Evolutionary conservation across 805 yeast genomes (phyloP).

Genomic region (Yarrowia divulgata): DNA sequence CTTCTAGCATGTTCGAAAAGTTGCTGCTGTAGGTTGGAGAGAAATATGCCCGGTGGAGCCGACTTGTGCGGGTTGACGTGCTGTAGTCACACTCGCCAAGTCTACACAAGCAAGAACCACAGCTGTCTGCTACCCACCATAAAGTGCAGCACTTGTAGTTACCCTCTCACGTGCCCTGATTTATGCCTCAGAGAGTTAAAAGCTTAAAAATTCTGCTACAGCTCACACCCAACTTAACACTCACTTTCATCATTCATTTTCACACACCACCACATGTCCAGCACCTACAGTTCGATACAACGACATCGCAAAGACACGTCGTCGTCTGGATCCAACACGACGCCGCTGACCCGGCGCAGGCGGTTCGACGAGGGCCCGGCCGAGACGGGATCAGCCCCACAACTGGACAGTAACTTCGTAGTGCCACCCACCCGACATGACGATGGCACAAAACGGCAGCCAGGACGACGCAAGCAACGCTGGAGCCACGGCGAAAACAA

Average conservation of each 20-base stretch:
- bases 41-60: no score
- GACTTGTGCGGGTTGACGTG: no score
- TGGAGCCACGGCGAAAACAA: slow-evolving; percentile 49
- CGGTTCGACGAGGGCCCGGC: slow-evolving; percentile 39
- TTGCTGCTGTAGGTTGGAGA: no score
- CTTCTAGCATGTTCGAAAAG: neutral
- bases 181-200: slow-evolving; percentile 37
- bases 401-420: slow-evolving; percentile 13
- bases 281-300: slow-evolving; percentile 37
- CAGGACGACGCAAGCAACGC: slow-evolving; percentile 44
- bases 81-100: no score
- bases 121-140: neutral
- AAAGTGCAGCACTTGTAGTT: slow-evolving; percentile 1
- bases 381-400: slow-evolving; percentile 30
- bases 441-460: slow-evolving; percentile 37
- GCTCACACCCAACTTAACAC: slow-evolving; percentile 37
- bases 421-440: slow-evolving; percentile 37
- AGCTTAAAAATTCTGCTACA: slow-evolving; percentile 37
- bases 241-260: slow-evolving; percentile 15
- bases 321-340: slow-evolving; percentile 37
- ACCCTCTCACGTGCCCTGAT: slow-evolving; percentile 40
- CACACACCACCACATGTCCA: slow-evolving; percentile 37
- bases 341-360: slow-evolving; percentile 38
- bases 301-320: slow-evolving; percentile 37
- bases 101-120: no score